Percentiles rank a stretch among this genome's conserved stretches.
Evolutionary conservation across 192 early-diverging fungal genomes (phyloP).

Genomic region (Gorgonomyces haynaldii): DNA sequence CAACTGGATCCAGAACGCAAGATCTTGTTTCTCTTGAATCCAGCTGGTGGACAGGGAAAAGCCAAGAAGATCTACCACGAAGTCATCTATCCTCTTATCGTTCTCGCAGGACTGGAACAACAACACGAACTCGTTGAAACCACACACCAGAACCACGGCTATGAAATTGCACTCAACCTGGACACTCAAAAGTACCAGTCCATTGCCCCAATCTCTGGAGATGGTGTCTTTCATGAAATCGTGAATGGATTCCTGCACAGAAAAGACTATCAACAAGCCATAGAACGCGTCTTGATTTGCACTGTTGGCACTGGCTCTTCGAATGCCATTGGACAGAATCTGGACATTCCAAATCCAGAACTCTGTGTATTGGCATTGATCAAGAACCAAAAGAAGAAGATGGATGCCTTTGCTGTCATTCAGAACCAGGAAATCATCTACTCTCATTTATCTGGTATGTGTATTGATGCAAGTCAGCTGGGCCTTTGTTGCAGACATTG

Average conservation of each 20-base stretch:
- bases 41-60: slow-evolving; percentile 59
- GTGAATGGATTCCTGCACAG: slow-evolving; percentile 68
- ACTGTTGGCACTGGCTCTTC: slow-evolving; percentile 36
- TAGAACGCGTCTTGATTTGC: slow-evolving; percentile 47
- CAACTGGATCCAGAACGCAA: too few species aligned
- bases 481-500: slow-evolving; percentile 35
- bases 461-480: too few species aligned
- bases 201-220: slow-evolving; percentile 59
- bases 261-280: slow-evolving; percentile 47
- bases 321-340: slow-evolving; percentile 33
- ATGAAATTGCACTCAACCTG: slow-evolving; percentile 45
- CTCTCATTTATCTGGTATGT: slow-evolving; percentile 32
- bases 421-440: slow-evolving; percentile 23
- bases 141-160: slow-evolving; percentile 42
- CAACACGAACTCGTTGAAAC: slow-evolving; percentile 40
- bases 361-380: slow-evolving; percentile 26
- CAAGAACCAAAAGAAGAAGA: slow-evolving; percentile 20
- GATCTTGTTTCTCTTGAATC: slow-evolving; percentile 55
- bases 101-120: slow-evolving; percentile 41
- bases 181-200: slow-evolving; percentile 45
- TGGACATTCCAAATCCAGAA: slow-evolving; percentile 19
- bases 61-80: slow-evolving; percentile 42
- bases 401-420: slow-evolving; percentile 31
- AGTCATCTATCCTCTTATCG: slow-evolving; percentile 48
- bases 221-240: slow-evolving; percentile 72